Base-by-base conservation (phyloP, 805 yeast species). In the Teunomyces cretensis region DNA sequence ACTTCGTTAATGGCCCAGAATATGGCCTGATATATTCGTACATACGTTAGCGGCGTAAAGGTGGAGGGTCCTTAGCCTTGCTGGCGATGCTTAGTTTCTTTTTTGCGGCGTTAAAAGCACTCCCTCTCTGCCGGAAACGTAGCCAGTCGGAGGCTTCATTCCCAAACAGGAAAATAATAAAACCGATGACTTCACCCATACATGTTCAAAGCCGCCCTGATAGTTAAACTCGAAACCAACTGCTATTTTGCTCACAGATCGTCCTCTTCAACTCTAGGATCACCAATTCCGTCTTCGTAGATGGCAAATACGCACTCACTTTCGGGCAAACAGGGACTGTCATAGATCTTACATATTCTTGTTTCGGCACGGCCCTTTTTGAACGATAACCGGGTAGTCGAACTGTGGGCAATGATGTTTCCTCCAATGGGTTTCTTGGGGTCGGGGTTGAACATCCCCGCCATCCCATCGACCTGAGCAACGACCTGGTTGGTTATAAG, bases 361-460 rank as follows among this genome's bases (percentile, higher is more conserved):
- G 88, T 91, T 54, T 89, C 95, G 13, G 86, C 97, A 57, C 84
- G 81, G 43, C 96, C 97, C 69, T 94, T 94, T 60, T 85, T 86
- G 64, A 94, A 83, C 44, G 87, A 86, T 47, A 94, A 76, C 58
- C 99, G 79, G 2, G 99, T 94, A 5, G 98, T 92, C 2, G 97
- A 90, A 14, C 96, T 84, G 65, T 94, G 99, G 0, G 98, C 99
- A 64, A 94, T 85, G 56, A 94, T 94, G 61, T 94, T 92, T 57
- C 99, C 99, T 50, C 99, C 99, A 54, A 94, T 92, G 13, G 99
- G 99, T 65, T 94, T 94, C 65, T 94, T 94, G 12, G 98, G 97
- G 65, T 94, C 99, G 1, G 97, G 96, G 56, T 91, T 90, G 64
- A 83, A 91, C 72, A 81, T 70, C 22, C 80, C 76, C 33, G 81